Evolutionary conservation across 78 protist species (phyloP).

Genomic region (Dictyostelium firmibasis): DNA sequence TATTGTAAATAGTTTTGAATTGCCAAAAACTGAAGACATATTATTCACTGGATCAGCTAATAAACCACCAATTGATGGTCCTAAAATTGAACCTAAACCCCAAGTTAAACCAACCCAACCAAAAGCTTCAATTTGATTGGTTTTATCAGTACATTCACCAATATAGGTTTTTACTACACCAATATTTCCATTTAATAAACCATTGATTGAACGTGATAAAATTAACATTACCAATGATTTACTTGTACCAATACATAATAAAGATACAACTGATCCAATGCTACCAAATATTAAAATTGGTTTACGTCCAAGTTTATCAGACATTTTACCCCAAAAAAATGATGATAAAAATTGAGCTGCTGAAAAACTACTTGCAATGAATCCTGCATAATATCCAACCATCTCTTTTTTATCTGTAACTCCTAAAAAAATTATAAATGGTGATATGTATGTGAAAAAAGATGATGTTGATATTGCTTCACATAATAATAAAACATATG

Average conservation of each 20-base stretch:
- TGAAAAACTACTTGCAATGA: slow-evolving; percentile 38
- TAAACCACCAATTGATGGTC: slow-evolving; percentile 41
- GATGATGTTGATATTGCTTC: slow-evolving; percentile 50
- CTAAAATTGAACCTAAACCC: slow-evolving; percentile 55
- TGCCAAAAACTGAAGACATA: neutral
- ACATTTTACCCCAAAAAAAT: slow-evolving; percentile 74
- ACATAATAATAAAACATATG: slow-evolving; percentile 32
- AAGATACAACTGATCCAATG: slow-evolving; percentile 38
- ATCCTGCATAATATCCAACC: slow-evolving; percentile 62
- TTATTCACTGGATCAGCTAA: slow-evolving; percentile 12
- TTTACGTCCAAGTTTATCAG: slow-evolving; percentile 47
- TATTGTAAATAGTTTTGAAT: neutral
- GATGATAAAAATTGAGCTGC: slow-evolving; percentile 33
- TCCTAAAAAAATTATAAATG: slow-evolving; percentile 11
- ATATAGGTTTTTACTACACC: slow-evolving; percentile 69
- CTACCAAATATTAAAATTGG: slow-evolving; percentile 54
- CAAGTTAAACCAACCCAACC: slow-evolving; percentile 70
- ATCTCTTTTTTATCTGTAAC: neutral
- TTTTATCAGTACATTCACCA: slow-evolving; percentile 59
- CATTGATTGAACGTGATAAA: slow-evolving; percentile 47
- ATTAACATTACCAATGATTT: slow-evolving; percentile 6
- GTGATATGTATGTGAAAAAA: slow-evolving; percentile 42
- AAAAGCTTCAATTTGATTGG: slow-evolving; percentile 68
- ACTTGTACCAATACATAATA: neutral
- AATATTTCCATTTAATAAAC: slow-evolving; percentile 65